A percentile compares a stretch with the other conserved stretches of the same genome.
phyloP scores from a whole-genome alignment of 2,329 filamentous ascomycete species.

The Plectosphaerella plurivora region DNA sequence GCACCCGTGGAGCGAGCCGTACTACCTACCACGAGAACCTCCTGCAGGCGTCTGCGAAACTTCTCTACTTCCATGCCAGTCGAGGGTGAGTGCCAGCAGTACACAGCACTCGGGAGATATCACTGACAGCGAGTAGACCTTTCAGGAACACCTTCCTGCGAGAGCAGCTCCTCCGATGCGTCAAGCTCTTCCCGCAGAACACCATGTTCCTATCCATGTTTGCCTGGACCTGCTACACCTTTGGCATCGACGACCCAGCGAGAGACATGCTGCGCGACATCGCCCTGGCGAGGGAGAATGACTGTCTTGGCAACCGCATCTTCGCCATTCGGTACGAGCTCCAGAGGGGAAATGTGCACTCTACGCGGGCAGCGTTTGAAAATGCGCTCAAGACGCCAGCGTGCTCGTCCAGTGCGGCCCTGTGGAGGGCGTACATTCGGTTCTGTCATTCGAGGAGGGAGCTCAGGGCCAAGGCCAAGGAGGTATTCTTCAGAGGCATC shows the following conservation, averaged over 20 bases:
- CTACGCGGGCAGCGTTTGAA: slow-evolving; percentile 47
- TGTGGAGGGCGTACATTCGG: slow-evolving; percentile 48
- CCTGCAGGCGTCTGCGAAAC: slow-evolving; percentile 61
- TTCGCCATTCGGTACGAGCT: slow-evolving; percentile 51
- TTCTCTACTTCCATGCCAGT: slow-evolving; percentile 64
- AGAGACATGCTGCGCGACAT: slow-evolving; percentile 58
- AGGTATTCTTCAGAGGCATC: slow-evolving; percentile 43
- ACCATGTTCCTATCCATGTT: slow-evolving; percentile 69
- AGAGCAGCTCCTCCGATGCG: slow-evolving; percentile 53
- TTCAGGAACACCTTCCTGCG: slow-evolving; percentile 67
- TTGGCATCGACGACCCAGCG: slow-evolving; percentile 72
- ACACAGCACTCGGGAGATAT: neutral
- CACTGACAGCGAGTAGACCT: slow-evolving; percentile 35
- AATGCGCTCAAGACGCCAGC: slow-evolving; percentile 38
- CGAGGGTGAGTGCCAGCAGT: slow-evolving; percentile 38
- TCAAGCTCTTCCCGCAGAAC: slow-evolving; percentile 68
- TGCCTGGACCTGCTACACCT: slow-evolving; percentile 67
- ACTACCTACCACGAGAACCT: slow-evolving; percentile 53
- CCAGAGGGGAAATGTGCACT: slow-evolving; percentile 41
- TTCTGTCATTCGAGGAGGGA: slow-evolving; percentile 37
- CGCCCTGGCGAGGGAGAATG: slow-evolving; percentile 33
- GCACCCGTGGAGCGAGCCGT: slow-evolving; percentile 24
- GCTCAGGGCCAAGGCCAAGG: slow-evolving; percentile 35
- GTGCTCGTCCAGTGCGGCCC: slow-evolving; percentile 31
- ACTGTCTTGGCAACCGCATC: slow-evolving; percentile 37